phyloP scores from a whole-genome alignment of 495 filamentous ascomycete species.

The Penicillium verhagenii region DNA sequence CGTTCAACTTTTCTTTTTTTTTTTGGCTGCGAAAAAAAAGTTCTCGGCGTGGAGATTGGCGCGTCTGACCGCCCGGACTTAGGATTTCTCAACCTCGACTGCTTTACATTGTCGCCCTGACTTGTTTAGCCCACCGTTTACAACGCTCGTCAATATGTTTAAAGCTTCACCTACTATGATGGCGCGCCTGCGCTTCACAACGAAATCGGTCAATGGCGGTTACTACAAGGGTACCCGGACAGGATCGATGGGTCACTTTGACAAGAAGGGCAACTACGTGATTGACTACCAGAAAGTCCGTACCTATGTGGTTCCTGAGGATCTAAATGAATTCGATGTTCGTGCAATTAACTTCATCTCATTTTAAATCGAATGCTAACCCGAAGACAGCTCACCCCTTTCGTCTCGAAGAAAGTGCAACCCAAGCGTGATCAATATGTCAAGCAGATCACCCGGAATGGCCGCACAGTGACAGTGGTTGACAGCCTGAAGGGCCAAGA shows the following conservation, averaged over 20 bases:
- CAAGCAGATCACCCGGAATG: slow-evolving; percentile 30
- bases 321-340: slow-evolving; percentile 70
- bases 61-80: slow-evolving; percentile 29
- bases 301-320: slow-evolving; percentile 78
- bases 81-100: slow-evolving; percentile 8
- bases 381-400: slow-evolving; percentile 72
- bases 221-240: slow-evolving; percentile 96
- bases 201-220: slow-evolving; percentile 87
- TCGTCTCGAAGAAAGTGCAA: slow-evolving; percentile 67
- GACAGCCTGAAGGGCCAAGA: slow-evolving; percentile 36
- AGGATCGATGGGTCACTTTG: slow-evolving; percentile 83
- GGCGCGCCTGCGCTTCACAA: slow-evolving; percentile 72
- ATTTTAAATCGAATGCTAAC: neutral
- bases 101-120: neutral
- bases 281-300: slow-evolving; percentile 85
- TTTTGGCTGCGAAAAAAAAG: slow-evolving; percentile 39
- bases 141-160: slow-evolving; percentile 43
- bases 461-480: slow-evolving; percentile 23
- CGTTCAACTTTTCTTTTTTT: slow-evolving; percentile 35
- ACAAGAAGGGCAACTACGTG: slow-evolving; percentile 77
- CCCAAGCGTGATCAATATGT: slow-evolving; percentile 39
- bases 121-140: neutral
- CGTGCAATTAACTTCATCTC: slow-evolving; percentile 5
- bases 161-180: slow-evolving; percentile 71
- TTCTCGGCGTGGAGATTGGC: slow-evolving; percentile 42